Conservation (phyloP, 169 alveolate species). For the Eimeria nieschulzi region DNA sequence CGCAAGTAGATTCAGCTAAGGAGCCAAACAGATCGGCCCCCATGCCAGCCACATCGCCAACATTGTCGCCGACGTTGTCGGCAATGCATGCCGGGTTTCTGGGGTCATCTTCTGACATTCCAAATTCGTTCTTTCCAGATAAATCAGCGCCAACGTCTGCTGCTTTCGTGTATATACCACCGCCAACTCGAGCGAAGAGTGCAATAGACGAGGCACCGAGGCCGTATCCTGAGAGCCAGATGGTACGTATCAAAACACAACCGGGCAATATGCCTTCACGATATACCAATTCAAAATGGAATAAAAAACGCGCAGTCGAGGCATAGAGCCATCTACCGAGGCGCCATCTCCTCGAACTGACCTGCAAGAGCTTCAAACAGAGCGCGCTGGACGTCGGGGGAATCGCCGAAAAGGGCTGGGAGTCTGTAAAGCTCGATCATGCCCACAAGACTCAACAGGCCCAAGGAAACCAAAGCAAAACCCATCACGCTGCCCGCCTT, state of each 20-base stretch:
- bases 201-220: constrained; percentile 93
- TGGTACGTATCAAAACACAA: constrained; percentile 1
- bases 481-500: constrained; percentile 93
- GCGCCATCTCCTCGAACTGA: not conserved
- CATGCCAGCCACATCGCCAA: constrained; percentile 96
- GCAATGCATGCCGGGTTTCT: constrained; percentile 94
- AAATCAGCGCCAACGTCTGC: constrained; percentile 95
- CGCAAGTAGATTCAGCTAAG: constrained; percentile 93
- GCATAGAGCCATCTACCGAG: not conserved
- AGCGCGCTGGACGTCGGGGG: constrained; percentile 67
- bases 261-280: too few species aligned
- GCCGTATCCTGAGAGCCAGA: constrained; percentile 84
- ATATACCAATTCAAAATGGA: too few species aligned
- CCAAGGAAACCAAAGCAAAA: constrained; percentile 86
- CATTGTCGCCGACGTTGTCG: constrained; percentile 95
- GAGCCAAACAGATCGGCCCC: constrained; percentile 95
- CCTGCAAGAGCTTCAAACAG: constrained; percentile 88
- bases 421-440: constrained; percentile 79
- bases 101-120: constrained; percentile 92
- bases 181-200: constrained; percentile 93
- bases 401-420: constrained; percentile 42
- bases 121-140: constrained; percentile 91
- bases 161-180: constrained; percentile 95
- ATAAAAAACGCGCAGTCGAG: not conserved
- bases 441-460: constrained; percentile 82